phyloP scores from a whole-genome alignment of 768 basidiomycete species.

The Cyclocybe cylindracea region DNA sequence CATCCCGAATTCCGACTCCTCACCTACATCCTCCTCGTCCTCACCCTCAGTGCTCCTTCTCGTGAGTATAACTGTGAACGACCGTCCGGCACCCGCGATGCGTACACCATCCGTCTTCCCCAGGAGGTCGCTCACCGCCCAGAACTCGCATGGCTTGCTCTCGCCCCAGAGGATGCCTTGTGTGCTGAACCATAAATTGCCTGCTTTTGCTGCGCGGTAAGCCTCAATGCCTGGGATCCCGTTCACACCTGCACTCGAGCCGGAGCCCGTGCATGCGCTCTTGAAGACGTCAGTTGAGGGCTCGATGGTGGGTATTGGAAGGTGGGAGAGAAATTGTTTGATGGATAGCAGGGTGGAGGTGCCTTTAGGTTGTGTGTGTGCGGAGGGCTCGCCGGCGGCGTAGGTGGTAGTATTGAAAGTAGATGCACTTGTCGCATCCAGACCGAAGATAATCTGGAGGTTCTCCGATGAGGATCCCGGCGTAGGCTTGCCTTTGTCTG shows the following conservation, averaged over 20 bases:
- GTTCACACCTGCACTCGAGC: conserved; percentile 35
- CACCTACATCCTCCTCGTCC: conserved; percentile 30
- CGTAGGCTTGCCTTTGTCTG: conserved; percentile 39
- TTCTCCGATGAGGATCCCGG: conserved; percentile 31
- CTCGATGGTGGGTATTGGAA: conserved; percentile 43
- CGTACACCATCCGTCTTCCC: conserved; percentile 49
- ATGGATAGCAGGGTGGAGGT: conserved; percentile 50
- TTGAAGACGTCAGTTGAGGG: conserved; percentile 56
- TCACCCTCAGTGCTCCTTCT: conserved; percentile 34
- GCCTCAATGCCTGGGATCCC: conserved; percentile 68
- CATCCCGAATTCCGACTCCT: conserved; percentile 69
- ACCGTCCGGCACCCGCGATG: conserved; percentile 64
- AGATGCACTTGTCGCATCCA: conserved; percentile 57
- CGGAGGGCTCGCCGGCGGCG: conserved; percentile 24
- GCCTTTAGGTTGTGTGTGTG: conserved; percentile 46
- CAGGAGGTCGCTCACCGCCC: conserved; percentile 61
- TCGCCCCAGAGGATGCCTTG: conserved; percentile 75
- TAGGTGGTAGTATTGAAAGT: conserved; percentile 46
- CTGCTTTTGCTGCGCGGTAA: conserved; percentile 69
- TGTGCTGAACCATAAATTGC: conserved; percentile 71
- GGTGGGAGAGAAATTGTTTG: conserved; percentile 50
- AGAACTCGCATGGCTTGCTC: conserved; percentile 77
- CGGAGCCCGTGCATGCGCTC: conserved; percentile 45
- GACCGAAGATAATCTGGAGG: conserved; percentile 68
- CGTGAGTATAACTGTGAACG: conserved; percentile 61